Base-by-base conservation (phyloP, 345 rosid species). In the Trapa incisa region DNA sequence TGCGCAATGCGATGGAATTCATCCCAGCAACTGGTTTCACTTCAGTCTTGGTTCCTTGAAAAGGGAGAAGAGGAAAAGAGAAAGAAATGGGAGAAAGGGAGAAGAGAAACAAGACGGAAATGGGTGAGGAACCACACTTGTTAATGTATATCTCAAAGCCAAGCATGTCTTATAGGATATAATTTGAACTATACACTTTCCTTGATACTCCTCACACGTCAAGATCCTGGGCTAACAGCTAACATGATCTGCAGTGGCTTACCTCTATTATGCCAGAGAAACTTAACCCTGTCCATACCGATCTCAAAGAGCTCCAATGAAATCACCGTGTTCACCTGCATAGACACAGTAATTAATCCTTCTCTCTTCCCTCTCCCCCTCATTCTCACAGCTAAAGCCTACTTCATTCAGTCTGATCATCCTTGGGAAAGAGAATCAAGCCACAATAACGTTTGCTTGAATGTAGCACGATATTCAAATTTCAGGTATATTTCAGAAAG, bases 321-420 rank as follows among this genome's bases (percentile, higher is more conserved):
- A 69, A 74, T 70, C 70, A 80, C 76, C 83, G 70, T 35, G 67
- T 61, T 37, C 74, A 76, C 82, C 85, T 82, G 83, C 84, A 82
- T 69, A 77, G 70, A 81, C 73, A 75, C 73, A 75, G 83, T 69
- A 37, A 64, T 75, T 71, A 75, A 75, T 79, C 74, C 71, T 76
- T 68, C 79, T 70, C 68, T 78, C 70, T 79, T 79, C 76, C 77
- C 71, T 76, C 43, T 41, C 43, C 7, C 66, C 56, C 73, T 74
- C 75, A 64, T 74, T 67, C 50, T 69, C 48, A 1, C 75, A 70
- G 67, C 67, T 68, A 76, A 47, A 81, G 72, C 14, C 65, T 45
- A 80, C 33, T 68, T 67, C 75, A 60, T 39, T 57, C 47, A 47
- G 62, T 68, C 42, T 56, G 61, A 41, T 61, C 61, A 72, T 72